Base-by-base conservation (phyloP, 306 rosid genomes). In the Erythrophleum fordii region DNA sequence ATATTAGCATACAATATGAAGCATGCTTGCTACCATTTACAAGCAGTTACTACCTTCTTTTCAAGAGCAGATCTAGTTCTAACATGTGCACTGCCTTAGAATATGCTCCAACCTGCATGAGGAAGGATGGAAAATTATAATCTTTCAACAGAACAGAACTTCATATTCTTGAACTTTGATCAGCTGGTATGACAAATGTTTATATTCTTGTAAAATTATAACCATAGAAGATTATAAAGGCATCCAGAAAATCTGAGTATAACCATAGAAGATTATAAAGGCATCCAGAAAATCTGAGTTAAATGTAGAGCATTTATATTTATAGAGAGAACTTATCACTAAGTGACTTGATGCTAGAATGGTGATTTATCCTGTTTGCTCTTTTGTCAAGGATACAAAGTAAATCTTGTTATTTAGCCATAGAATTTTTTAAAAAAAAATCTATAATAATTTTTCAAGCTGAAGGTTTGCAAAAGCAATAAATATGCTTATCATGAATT, bases 61-160 rank as follows among this genome's bases (percentile, higher is more conserved):
- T 93, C 79, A 93, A 34, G 13, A 93, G 92, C 67, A 95, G 81
- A 78, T 90, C 91, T 51, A 95, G 84, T 81, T 95, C 99, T 83
- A 85, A 41, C 95, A 93, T 90, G 77, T 31, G 92, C 82, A 90
- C 83, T n/a, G 91, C 79, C 79, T 92, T 90, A 22, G 90, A 75
- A 76, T 86, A 90, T 56, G 84, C 97, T 39, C 95, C 93, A 61
- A 51, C 81, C 97, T 95, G 90, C 85, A 87, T 11, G 22, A 35
- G 28, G 61, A 75, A 72, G 37, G 62, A 49, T 10, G 45, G 65
- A 75, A 68, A 31, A 41, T 22, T 20, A 42, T 42, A 23, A 13
- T 39, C 72, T 11, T 41, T 23, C 23, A 52, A 18, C 10, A 17
- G 48, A 68, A 68, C 5, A 41, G 20, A 68, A 42, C 73, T 41